These are phyloP conservation scores for Myriosclerotinia duriaeana DNA, from an alignment of 2,329 filamentous ascomycete species.

Conservation along the genomic window DNA sequence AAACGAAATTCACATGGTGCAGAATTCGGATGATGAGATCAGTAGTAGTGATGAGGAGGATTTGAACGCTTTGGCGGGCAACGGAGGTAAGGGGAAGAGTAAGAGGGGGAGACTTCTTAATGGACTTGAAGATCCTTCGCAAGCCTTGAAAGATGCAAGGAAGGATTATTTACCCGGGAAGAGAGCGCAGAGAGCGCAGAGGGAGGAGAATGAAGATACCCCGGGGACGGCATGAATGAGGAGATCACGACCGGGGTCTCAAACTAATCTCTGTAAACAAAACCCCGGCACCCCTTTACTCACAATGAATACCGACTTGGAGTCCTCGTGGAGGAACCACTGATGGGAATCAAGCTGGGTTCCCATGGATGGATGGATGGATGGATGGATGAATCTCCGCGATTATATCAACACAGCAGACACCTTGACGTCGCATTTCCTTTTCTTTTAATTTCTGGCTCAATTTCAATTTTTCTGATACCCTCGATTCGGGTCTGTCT, in stretches of 20 bases:
- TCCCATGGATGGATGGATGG: not conserved
- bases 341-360: not conserved
- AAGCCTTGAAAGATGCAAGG: constrained; percentile 29
- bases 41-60: constrained; percentile 43
- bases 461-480: not conserved
- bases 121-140: constrained; percentile 40
- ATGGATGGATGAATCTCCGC: not conserved
- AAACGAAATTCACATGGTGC: constrained; percentile 52
- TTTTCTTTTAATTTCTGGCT: not conserved
- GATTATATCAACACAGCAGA: no score
- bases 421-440: not conserved
- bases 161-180: constrained; percentile 30
- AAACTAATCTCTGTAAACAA: not conserved
- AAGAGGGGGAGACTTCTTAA: constrained; percentile 55
- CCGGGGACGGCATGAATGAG: not conserved
- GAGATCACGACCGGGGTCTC: not conserved
- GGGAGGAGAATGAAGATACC: constrained; percentile 30
- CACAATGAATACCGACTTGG: not conserved
- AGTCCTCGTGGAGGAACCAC: not conserved
- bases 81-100: constrained; percentile 44
- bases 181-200: constrained; percentile 29
- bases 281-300: not conserved
- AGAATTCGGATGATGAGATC: constrained; percentile 48
- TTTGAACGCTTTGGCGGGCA: constrained; percentile 26
- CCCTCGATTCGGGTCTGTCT: not conserved